phyloP scores from a whole-genome alignment of 106 monocot species.

The Amphibolis antarctica region DNA sequence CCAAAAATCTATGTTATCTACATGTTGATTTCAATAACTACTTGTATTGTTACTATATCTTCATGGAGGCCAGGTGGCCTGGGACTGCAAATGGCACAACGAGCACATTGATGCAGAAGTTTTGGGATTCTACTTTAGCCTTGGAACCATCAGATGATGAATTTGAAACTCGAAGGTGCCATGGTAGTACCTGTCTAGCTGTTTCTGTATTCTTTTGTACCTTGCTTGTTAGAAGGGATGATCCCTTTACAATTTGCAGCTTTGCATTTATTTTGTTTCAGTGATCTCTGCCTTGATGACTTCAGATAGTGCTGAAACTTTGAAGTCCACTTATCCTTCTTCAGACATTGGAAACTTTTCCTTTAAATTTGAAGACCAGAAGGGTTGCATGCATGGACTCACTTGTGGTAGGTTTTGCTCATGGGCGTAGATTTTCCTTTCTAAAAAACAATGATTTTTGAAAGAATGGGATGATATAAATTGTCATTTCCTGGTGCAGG shows the following conservation, averaged over 20 bases:
- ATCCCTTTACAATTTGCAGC: background rate
- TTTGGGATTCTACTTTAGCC: constrained; percentile 93
- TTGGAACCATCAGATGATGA: constrained; percentile 82
- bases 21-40: background rate
- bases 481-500: constrained; percentile 18
- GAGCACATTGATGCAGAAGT: constrained; percentile 89
- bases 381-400: constrained; percentile 74
- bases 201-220: too few relatives aligned
- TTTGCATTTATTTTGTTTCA: constrained; percentile 15
- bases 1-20: too few relatives aligned
- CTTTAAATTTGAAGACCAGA: constrained; percentile 72
- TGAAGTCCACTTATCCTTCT: constrained; percentile 47
- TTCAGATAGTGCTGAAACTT: constrained; percentile 54
- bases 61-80: constrained; percentile 45
- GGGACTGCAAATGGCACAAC: constrained; percentile 53
- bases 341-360: constrained; percentile 54
- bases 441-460: too few relatives aligned
- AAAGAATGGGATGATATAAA: background rate
- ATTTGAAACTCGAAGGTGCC: constrained; percentile 59
- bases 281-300: constrained; percentile 71
- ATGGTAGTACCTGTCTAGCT: background rate
- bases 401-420: constrained; percentile 46
- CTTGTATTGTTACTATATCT: background rate
- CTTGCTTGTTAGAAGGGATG: background rate
- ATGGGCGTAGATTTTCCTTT: background rate